Conservation (phyloP, 164 flowering plant species). For the grape (Vitis vinifera) region ASM3070453v1 NC_081822.1:22885501-22886000, state of each 20-base stretch:
- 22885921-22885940: slow-evolving; percentile 2
- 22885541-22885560: background rate
- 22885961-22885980: background rate
- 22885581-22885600: background rate
- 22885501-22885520: background rate
- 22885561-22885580: background rate
- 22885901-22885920: slow-evolving; percentile 10
- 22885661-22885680: background rate
- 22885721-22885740: background rate
- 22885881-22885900: slow-evolving; percentile 9
- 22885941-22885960: background rate
- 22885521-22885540: background rate
- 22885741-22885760: background rate
- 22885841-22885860: too few species aligned
- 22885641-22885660: background rate
- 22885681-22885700: background rate
- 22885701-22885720: background rate
- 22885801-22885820: background rate
- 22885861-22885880: background rate
- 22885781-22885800: background rate
- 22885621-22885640: background rate
- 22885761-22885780: background rate
- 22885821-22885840: too few species aligned
- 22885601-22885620: too few species aligned
- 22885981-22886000: background rate